Conservation (phyloP, 1,284 basidiomycete genomes). For the Pterula multifida region DNA sequence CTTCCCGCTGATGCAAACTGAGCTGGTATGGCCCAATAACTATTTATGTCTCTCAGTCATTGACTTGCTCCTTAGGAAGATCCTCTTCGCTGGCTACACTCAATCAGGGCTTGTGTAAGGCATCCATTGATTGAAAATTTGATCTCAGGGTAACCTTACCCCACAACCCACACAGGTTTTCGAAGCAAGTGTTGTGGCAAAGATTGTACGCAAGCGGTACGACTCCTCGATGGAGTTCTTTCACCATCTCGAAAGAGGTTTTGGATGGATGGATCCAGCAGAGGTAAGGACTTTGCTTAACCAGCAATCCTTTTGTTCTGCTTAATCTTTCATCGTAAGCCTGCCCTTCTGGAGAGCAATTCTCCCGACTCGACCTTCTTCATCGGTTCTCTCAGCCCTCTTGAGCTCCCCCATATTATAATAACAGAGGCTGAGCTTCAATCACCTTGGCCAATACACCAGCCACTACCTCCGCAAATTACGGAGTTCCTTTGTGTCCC, state of each 20-base stretch:
- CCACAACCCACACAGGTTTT: too few relatives aligned
- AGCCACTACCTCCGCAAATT: background rate
- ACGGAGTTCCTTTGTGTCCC: background rate
- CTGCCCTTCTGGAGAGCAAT: constrained; percentile 6
- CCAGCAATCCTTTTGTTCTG: too few relatives aligned
- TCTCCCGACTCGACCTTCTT: background rate
- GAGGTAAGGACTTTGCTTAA: constrained; percentile 22
- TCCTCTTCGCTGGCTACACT: too few relatives aligned
- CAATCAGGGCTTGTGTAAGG: too few relatives aligned
- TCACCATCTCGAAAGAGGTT: constrained; percentile 23
- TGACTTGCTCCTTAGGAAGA: too few relatives aligned
- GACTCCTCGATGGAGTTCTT: constrained; percentile 17
- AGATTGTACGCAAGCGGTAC: constrained; percentile 20
- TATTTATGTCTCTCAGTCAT: too few relatives aligned
- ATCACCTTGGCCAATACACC: background rate
- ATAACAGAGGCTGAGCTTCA: background rate
- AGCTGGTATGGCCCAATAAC: too few relatives aligned
- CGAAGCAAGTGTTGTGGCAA: background rate
- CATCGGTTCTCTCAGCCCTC: background rate
- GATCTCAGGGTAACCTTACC: too few relatives aligned
- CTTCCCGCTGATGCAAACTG: too few relatives aligned
- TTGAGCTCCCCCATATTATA: background rate
- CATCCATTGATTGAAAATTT: too few relatives aligned
- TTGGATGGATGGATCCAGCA: constrained; percentile 35
- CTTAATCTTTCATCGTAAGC: background rate